These are phyloP conservation scores for Collybia sordida DNA, from an alignment of 768 basidiomycete genomes.

Conservation along the genomic window DNA sequence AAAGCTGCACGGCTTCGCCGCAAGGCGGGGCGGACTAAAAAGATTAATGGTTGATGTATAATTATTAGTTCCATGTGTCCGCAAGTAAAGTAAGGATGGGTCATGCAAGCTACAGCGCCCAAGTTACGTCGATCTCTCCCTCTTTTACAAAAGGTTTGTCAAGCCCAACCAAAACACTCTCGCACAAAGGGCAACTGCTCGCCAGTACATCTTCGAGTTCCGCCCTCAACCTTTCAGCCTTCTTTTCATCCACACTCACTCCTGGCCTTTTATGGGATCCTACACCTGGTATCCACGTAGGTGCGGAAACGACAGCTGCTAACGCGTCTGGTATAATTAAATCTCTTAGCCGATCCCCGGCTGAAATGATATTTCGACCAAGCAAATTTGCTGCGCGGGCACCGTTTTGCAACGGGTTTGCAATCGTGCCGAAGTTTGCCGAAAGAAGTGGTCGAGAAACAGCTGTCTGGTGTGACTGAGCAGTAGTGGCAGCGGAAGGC, in stretches of 20 bases:
- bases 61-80: background rate
- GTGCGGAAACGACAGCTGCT: conserved; percentile 77
- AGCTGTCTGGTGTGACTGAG: conserved; percentile 40
- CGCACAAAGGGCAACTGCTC: conserved; percentile 90
- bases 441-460: conserved; percentile 71
- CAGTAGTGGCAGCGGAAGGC: conserved; percentile 24
- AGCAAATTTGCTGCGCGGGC: conserved; percentile 65
- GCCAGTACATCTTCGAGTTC: conserved; percentile 91
- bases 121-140: conserved; percentile 77
- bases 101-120: conserved; percentile 53
- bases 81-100: background rate
- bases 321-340: conserved; percentile 93
- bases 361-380: conserved; percentile 80
- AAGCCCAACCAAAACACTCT: conserved; percentile 80
- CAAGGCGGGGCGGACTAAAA: conserved; percentile 75
- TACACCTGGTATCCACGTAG: conserved; percentile 76
- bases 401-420: conserved; percentile 58
- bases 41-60: conserved; percentile 66
- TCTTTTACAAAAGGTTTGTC: conserved; percentile 85
- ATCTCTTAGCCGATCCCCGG: conserved; percentile 87
- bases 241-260: conserved; percentile 55
- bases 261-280: conserved; percentile 50
- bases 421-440: conserved; percentile 60
- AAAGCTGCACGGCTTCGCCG: conserved; percentile 74
- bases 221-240: conserved; percentile 68